Evolutionary conservation across 2,329 filamentous ascomycete species (phyloP), one percentile per base, ranked within the genome.

Genomic region (Colletotrichum sp.): DNA sequence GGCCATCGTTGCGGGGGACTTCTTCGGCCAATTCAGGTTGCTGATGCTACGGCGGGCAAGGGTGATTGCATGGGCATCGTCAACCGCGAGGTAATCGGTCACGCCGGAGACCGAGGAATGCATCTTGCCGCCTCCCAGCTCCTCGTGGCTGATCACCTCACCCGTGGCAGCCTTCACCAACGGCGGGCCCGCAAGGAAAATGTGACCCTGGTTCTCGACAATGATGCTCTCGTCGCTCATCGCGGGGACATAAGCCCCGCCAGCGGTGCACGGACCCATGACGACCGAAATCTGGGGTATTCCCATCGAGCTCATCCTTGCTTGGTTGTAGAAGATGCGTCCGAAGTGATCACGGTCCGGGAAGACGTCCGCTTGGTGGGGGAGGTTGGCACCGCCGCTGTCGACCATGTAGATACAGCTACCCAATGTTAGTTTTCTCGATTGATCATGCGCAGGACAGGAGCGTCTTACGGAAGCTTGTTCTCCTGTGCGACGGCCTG

Each of bases 191-290:
- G 96, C 96, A 3, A 99, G 91, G 88, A 98, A 99, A 83, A 99
- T 98, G 79, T 98, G 96, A n/a, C 96, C 96, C 84, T 98, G 96
- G 68, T 96, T 94, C 81, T 95, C 93, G 52, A 98, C 97, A 78
- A 99, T 98, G 84, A 99, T 98, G 82, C 93, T 96, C 89, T 98
- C 97, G 83, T 98, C 97, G 76, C 94, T 96, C 96, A 99, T 98
- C 80, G 95, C 95, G 13, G 96, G 96, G 13, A 98, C 96, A 83
- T 99, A 98, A 28, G 96, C 96, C 64, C 96, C 96, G 66, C 96
- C 96, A 3, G 96, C 96, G 1, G 97, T 99, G 86, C 97, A 99
- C 58, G 96, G 95, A 1, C 96, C 96, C 96, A 99, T 98, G 62
- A 99, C 96, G 4, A 98, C 95, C 12, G 95, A 93, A 79, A 99